Base-by-base conservation (phyloP, 371 early-diverging fungal species). In the Mortierella sp. region DNA sequence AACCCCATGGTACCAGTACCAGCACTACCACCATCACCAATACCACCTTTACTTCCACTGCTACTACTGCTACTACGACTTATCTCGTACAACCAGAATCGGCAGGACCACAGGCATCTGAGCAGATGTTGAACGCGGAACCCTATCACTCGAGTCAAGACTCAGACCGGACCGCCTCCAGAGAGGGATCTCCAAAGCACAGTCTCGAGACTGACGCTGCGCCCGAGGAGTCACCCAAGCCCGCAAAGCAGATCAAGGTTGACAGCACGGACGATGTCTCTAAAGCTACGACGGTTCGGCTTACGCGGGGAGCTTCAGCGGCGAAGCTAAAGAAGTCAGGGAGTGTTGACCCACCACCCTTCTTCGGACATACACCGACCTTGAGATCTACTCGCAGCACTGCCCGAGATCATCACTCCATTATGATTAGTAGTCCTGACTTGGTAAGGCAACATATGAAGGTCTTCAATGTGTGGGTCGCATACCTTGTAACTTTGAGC, bases 161-260 rank as follows among this genome's bases (percentile, higher is more conserved):
- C 14, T 71, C 72, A 12, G 54, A 71, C 49, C 5, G 63, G 68
- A n/a, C 43, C 41, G 49, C 38, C 16, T 51, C 71, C 1, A 74
- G 54, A 44, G 77, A 75, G 35, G 82, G 77, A n/a, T 78, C 78
- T 11, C 75, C 82, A 1, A 78, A 82, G 24, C 78, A 82, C 55
- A 35, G 46, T 7, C 71, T 75, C 14, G 78, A 78, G 16, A 72
- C 75, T 32, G 82, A 75, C n/a, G 3, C 70, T 29, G 74, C 27
- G 32, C 1, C 4, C 14, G 74, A 74, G 41, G 35, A 41, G 8
- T 35, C 77, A 7, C 71, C 77, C 1, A 81, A 81, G 24, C 77
- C 77, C 0, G 2, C 71, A 38, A 81, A 81, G 60, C 35, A 70
- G 58, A 70, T 76, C 49, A 81, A 54, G 48, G 73, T 76, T 4